Evolutionary conservation across 192 early-diverging fungal genomes (phyloP).

Genomic region (Linnemannia zychae): DNA sequence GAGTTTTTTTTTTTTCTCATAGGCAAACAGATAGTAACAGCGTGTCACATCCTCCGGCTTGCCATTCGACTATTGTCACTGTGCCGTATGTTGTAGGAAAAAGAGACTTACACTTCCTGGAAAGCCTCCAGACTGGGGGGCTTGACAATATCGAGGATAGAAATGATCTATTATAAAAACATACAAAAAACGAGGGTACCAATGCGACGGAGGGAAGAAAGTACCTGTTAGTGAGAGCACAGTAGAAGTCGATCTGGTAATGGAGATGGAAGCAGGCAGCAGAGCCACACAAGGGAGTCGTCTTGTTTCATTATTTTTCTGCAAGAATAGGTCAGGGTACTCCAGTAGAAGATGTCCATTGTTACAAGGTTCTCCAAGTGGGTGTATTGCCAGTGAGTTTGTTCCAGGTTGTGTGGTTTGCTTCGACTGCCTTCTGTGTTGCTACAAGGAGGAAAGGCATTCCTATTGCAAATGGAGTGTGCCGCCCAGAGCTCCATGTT

Average conservation of each 20-base stretch:
- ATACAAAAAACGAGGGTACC: not conserved
- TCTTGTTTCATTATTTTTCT: not conserved
- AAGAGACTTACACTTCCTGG: constrained; percentile 82
- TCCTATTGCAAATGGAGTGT: too few species aligned
- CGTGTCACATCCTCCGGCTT: not conserved
- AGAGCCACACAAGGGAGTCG: not conserved
- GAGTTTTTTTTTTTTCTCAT: not conserved
- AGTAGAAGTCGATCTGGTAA: not conserved
- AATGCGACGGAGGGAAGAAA: not conserved
- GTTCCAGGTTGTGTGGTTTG: not conserved
- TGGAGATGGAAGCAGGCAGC: too few species aligned
- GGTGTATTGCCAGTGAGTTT: not conserved
- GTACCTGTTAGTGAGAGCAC: constrained; percentile 3
- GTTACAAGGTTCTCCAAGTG: not conserved
- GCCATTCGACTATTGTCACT: too few species aligned
- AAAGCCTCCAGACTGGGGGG: constrained; percentile 84
- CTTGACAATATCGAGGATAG: constrained; percentile 92
- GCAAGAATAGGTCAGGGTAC: not conserved
- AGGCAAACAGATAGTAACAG: not conserved
- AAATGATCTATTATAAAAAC: constrained; percentile 78
- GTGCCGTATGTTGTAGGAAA: not conserved
- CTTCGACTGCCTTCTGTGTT: not conserved
- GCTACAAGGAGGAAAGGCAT: too few species aligned
- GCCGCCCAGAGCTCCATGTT: too few species aligned
- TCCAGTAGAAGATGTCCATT: not conserved